A percentile compares a stretch with the other conserved stretches of the same genome.
Conservation (phyloP, 345 rosid species). For the Microthlaspi erraticum region DNA sequence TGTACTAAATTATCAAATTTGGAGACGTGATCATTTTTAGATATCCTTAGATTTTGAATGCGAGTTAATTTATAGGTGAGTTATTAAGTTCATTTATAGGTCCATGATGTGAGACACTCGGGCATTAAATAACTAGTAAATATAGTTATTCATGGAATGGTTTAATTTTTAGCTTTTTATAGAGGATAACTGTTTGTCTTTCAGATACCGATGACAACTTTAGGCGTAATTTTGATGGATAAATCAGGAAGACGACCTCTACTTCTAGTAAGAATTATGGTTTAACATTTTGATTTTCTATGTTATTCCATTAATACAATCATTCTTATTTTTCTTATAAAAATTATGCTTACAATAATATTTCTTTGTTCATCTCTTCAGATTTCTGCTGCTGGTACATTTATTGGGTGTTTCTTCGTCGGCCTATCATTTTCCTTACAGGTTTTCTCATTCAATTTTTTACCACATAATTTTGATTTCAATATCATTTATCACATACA, state of each 20-base stretch:
- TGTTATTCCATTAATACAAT: neutral
- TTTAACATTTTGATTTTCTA: neutral
- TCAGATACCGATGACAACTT: constrained; percentile 75
- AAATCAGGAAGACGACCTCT: constrained; percentile 76
- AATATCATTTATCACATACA: neutral
- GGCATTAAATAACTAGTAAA: too few relatives aligned
- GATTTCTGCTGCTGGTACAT: constrained; percentile 87
- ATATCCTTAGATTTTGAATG: too few relatives aligned
- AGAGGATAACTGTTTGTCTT: neutral
- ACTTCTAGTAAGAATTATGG: constrained; percentile 54
- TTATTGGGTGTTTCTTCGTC: constrained; percentile 64
- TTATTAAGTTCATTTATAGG: too few relatives aligned
- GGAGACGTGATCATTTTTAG: too few relatives aligned
- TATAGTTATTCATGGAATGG: too few relatives aligned
- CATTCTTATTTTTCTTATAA: too few relatives aligned
- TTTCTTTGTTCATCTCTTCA: constrained; percentile 32
- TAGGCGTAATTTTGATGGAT: constrained; percentile 77
- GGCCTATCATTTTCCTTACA: constrained; percentile 60
- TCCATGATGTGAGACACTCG: too few relatives aligned
- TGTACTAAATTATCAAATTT: too few relatives aligned
- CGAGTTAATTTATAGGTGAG: too few relatives aligned
- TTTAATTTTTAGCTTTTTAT: too few relatives aligned
- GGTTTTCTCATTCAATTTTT: constrained; percentile 38
- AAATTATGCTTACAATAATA: neutral
- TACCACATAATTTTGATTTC: neutral